Conservation (phyloP, 2,329 filamentous ascomycete genomes). For the Phialocephala sp. region DNA sequence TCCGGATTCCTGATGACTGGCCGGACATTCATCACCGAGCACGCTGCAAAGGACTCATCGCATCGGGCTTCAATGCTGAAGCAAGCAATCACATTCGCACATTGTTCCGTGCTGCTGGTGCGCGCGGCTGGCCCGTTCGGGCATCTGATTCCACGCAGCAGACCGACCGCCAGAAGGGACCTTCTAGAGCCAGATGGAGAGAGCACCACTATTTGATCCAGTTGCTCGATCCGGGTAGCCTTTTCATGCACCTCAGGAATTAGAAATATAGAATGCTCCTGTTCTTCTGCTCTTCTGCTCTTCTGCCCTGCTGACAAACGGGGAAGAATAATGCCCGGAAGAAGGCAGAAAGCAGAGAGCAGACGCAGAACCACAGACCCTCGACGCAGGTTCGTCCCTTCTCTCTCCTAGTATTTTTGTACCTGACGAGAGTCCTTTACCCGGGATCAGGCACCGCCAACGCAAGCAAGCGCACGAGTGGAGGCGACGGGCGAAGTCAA, state of each 20-base stretch:
- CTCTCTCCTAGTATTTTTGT: constrained; percentile 1
- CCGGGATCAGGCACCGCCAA: constrained; percentile 4
- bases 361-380: not conserved
- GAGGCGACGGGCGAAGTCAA: not conserved
- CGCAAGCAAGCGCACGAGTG: not conserved
- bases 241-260: not conserved
- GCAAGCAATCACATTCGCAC: constrained; percentile 8
- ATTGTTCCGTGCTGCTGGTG: not conserved
- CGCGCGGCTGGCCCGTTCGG: not conserved
- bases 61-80: constrained; percentile 9
- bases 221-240: constrained; percentile 6
- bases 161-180: constrained; percentile 1
- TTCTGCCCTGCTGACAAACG: not conserved
- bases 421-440: not conserved
- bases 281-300: too few relatives aligned
- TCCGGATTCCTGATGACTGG: constrained; percentile 1
- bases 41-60: constrained; percentile 10
- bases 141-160: constrained; percentile 21
- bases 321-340: not conserved
- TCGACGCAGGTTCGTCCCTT: constrained; percentile 7
- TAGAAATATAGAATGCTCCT: too few relatives aligned
- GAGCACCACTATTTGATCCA: not conserved
- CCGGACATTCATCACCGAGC: constrained; percentile 5
- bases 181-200: constrained; percentile 11
- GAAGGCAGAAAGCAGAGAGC: constrained; percentile 3